Evolutionary conservation across 2,329 filamentous ascomycete species (phyloP), one percentile per base, ranked within the genome.

Genomic region (Phaeomoniella chlamydospora): DNA sequence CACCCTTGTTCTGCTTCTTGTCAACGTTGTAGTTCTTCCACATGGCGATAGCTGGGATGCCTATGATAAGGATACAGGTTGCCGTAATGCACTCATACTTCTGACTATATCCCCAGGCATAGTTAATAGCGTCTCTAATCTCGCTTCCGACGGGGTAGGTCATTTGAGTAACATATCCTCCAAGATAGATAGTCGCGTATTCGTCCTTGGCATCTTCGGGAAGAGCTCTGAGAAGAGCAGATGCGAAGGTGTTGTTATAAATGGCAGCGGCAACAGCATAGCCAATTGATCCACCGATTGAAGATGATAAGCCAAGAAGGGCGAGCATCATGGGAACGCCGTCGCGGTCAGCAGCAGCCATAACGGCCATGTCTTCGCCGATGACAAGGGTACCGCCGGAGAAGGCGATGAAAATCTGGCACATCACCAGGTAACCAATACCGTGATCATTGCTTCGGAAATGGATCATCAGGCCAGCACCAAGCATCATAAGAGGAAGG

Each of bases 341-440:
- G 39, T 66, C 57, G 38, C 72, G 69, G 30, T 57, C 57, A 10
- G 65, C 63, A 3, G 64, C 61, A 1, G 67, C 60, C 49, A 75
- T 67, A 26, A 74, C 62, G 9, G 70, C 67, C 35, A 76, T 62
- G 44, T 76, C 65, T 45, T 68, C 56, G 42, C 59, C 59, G 42
- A 70, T 59, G 29, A 70, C 60, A 12, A 70, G 55, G 18, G 64
- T 62, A 39, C 62, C 62, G 11, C 65, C 66, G n/a, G 59, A 59
- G 39, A 68, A 51, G 15, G 67, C 65, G 39, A 70, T 63, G 43
- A 72, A 58, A 40, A 71, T 59, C 44, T 70, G 67, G 38, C 59
- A 64, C 58, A 69, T 62, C 51, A 72, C 48, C 18, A 74, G 54
- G 44, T 64, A 67, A 10, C 64, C 65, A 26, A 72, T 56, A 35